Base-by-base conservation (phyloP, 228 moss, liverwort and hornwort species). In the Sphagnum fallax region DNA sequence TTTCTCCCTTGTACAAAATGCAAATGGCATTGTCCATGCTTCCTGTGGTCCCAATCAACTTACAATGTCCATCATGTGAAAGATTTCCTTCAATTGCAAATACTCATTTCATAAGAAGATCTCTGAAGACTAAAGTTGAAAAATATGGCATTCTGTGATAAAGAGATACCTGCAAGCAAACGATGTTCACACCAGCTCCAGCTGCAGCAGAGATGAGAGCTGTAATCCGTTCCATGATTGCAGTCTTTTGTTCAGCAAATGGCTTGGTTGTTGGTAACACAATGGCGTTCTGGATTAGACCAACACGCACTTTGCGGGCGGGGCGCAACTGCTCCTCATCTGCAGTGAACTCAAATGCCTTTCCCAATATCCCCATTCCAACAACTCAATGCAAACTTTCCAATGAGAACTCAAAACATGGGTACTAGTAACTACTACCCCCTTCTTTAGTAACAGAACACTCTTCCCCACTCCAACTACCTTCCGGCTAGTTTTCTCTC, bases 11-110 rank as follows among this genome's bases (percentile, higher is more conserved):
- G 98, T 98, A 75, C 98, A 98, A 67, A 98, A 98, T 14, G 87
- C 94, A 66, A 98, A 98, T 10, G 98, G 98, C 98, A 94, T 98
- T 6, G 94, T 98, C 98, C 98, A 98, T 0, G 90, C 90, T 80
- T 98, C 98, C 94, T 96, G 72, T 14, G 53, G 14, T 55, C 62
- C 55, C 55, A 55, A 32, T 32, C 32, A 32, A 32, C 32, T 32
- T 32, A 32, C 32, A 32, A 74, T 11, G 11, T 11, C 11, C 12
- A 60, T 60, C 59, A 60, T 60, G 59, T 60, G 59, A 11, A 11
- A 32, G 32, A 32, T 32, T 32, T 32, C 12, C 59, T 60, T 11
- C 15, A 15, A 60, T 4, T 15, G 11, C 15, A 11, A 60, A 60
- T 11, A 3, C 2, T 15, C 11, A 60, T 2, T 11, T 15, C 11